Evolutionary conservation across 2,329 filamentous ascomycete genomes (phyloP), one percentile per base, ranked within the genome.

Genomic region (Moelleriella libera): DNA sequence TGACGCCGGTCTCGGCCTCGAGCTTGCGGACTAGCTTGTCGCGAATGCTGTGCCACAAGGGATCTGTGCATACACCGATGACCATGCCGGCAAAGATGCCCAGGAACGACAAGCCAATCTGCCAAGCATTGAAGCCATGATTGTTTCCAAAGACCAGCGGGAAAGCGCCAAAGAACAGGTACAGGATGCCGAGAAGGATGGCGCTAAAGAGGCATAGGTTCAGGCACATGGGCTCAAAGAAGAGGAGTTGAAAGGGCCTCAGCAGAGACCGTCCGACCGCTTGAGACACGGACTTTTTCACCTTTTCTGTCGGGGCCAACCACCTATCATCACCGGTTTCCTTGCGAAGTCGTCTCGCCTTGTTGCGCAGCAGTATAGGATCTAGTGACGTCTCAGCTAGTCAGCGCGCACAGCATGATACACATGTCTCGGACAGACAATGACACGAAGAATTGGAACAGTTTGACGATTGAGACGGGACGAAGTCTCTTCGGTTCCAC

Each of bases 161-260:
- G 57, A 95, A 94, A 0, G 88, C 88, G 21, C 88, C 88, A 61
- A 94, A 94, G 69, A 94, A 94, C 40, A 95, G 77, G 60, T 95
- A 95, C 2, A 95, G 68, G 43, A 94, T 83, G 5, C 88, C 89
- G 6, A 95, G 71, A n/a, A 95, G 69, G 47, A 96, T 78, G 40
- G 88, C 87, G 1, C 85, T 86, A 55, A 89, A 85, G 28, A 92
- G 66, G 63, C 88, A 92, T 30, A 96, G 78, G 54, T 80, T 80
- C 49, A 92, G 69, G 50, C 82, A 85, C 87, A 95, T 96, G 53
- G 85, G 86, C 68, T 94, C 88, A 47, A 85, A 75, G 45, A 82
- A 63, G 47, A 96, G 73, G 5, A 96, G 75, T 63, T 92, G 78
- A 60, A 92, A 85, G 5, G 87, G 87, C n/a, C 80, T 74, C 46